Evolutionary conservation across 345 rosid genomes (phyloP).

Genomic region (Rhodamnia rubescens): DNA sequence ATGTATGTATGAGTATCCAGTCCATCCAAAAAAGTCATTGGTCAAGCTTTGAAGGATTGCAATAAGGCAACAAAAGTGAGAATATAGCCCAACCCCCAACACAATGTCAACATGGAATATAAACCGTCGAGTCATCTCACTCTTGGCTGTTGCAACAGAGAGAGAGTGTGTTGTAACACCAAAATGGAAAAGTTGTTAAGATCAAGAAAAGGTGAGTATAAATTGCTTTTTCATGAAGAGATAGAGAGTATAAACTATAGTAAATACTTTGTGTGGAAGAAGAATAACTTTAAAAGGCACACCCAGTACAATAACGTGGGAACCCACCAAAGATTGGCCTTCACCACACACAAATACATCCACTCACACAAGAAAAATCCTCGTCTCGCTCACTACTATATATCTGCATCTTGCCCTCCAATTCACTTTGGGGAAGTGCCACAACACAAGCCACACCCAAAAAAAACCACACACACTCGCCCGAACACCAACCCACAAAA

Average conservation of each 20-base stretch:
- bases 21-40: neutral
- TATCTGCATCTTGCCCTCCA: conserved; percentile 42
- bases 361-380: conserved; percentile 10
- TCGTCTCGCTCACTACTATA: conserved; percentile 1
- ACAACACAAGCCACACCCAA: neutral
- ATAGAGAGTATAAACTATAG: neutral
- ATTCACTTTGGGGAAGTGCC: conserved; percentile 32
- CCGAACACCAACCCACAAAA: neutral
- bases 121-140: neutral
- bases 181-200: neutral
- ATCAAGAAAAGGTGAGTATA: neutral
- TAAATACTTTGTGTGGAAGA: conserved; percentile 16
- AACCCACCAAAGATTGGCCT: conserved; percentile 19
- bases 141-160: neutral
- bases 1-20: neutral
- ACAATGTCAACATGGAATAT: neutral
- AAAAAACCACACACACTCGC: conserved; percentile 2
- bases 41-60: neutral
- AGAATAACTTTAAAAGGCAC: conserved; percentile 3
- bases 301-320: conserved; percentile 16
- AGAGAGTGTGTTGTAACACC: neutral
- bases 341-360: conserved; percentile 1
- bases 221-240: neutral
- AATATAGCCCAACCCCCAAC: neutral
- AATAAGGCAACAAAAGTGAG: neutral